These are phyloP conservation scores for Dendryphion nanum DNA, from an alignment of 2,329 filamentous ascomycete species.

Conservation along the genomic window DNA sequence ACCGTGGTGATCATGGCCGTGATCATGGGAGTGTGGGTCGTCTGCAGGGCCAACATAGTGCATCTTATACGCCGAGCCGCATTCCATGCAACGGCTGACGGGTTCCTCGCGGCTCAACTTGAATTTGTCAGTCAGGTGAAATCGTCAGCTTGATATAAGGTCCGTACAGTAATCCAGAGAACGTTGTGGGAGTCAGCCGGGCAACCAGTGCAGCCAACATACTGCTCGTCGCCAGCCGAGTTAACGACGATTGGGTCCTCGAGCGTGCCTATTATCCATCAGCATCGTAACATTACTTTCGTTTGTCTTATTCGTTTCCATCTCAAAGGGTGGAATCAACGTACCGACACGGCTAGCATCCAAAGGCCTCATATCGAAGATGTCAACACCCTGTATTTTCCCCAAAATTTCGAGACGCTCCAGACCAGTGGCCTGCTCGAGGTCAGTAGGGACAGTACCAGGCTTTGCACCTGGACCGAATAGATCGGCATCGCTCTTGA, in stretches of 20 bases:
- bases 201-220: constrained; percentile 90
- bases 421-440: constrained; percentile 94
- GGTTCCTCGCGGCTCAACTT: constrained; percentile 87
- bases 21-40: constrained; percentile 64
- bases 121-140: constrained; percentile 5
- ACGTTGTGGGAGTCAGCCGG: constrained; percentile 90
- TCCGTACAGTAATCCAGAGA: constrained; percentile 81
- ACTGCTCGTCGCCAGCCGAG: constrained; percentile 94
- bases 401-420: constrained; percentile 98
- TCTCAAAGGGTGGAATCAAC: constrained; percentile 15
- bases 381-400: constrained; percentile 97
- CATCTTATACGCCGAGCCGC: constrained; percentile 96
- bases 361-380: constrained; percentile 98
- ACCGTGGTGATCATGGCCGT: constrained; percentile 40
- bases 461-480: constrained; percentile 75
- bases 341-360: constrained; percentile 84
- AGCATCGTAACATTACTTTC: background rate
- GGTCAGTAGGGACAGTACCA: constrained; percentile 86
- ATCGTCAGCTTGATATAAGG: background rate
- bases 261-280: constrained; percentile 64
- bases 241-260: constrained; percentile 83
- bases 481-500: constrained; percentile 80
- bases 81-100: constrained; percentile 93
- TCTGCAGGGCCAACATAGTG: constrained; percentile 86
- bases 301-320: background rate